phyloP scores from a whole-genome alignment of 1,284 basidiomycete species.

The Pseudomicrostroma phylloplanum region DNA sequence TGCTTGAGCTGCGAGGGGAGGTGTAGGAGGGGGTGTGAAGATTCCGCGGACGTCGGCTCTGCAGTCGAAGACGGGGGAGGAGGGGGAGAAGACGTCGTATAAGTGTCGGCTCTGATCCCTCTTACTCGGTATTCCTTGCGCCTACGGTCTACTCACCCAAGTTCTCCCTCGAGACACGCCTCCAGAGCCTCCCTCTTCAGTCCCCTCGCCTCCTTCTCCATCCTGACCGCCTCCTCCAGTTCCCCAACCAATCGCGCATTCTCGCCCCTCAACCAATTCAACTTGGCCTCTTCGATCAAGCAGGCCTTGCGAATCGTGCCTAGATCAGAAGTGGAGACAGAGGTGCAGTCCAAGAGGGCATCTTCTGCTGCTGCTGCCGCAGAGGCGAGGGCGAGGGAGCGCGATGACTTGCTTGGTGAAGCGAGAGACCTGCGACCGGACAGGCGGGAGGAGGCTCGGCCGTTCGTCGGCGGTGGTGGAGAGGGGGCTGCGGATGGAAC shows the following conservation, averaged over 20 bases:
- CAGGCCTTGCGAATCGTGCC: conserved; percentile 25
- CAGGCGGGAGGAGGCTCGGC: neutral
- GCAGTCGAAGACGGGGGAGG: neutral
- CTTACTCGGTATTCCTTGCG: neutral
- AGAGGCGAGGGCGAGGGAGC: neutral
- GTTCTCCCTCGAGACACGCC: conserved; percentile 10
- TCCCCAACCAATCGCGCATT: conserved; percentile 26
- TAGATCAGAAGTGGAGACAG: neutral
- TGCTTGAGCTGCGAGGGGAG: conserved; percentile 9
- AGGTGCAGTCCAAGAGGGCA: neutral
- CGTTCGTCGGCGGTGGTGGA: neutral
- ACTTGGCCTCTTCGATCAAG: conserved; percentile 44
- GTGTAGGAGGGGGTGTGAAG: conserved; percentile 31
- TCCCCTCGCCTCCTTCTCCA: conserved; percentile 18
- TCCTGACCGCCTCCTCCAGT: conserved; percentile 28
- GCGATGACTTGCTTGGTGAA: neutral
- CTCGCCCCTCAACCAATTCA: conserved; percentile 19
- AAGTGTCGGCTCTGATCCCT: neutral
- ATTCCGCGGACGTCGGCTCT: conserved; percentile 33
- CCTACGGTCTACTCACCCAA: conserved; percentile 9
- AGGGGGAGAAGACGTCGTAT: neutral
- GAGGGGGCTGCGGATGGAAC: neutral
- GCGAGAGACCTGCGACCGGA: neutral
- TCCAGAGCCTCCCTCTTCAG: conserved; percentile 11
- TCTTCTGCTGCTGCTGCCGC: neutral